Base-by-base conservation (phyloP, 129 eudicot species). In the Arctium minus region DNA sequence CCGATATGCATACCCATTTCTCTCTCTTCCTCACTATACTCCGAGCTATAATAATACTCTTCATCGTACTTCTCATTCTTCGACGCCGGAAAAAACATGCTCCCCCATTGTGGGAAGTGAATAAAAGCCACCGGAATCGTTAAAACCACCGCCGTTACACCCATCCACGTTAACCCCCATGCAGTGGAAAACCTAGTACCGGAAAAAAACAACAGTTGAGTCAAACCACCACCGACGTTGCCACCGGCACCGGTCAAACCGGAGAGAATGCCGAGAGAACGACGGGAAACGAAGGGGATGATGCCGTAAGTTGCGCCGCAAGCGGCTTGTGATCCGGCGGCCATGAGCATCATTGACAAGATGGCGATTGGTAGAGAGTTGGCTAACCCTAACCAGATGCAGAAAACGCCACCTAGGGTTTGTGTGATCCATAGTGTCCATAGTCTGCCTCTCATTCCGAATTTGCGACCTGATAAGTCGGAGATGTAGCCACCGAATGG, bases 261-360 rank as follows among this genome's bases (percentile, higher is more conserved):
- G 10, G 87, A 87, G 4, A 89, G 76, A 15, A 89, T 32, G 2
- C 93, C 93, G 4, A 89, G 82, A 7, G 93, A 87, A 11, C 96
- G 79, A 2, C 93, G 81, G 3, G 96, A 89, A 35, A 91, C 76
- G 78, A 91, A 91, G 8, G 96, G 96, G 67, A 91, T 85, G 60
- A 91, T 86, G 38, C 96, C 96, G 64, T 80, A 91, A 40, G 93
- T 91, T 46, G 95, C 95, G 1, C 95, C 95, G 22, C 92, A 88
- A 0, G 95, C 95, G 6, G 95, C 91, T 74, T 91, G 95, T 5
- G 95, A 87, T 9, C 95, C 95, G 1, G 86, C 27, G 29, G 95
- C 89, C 91, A 91, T 88, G 70, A 91, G 82, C 81, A 91, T 88
- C 89, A 91, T 86, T 32, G 80, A 46, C 0, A 85, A 30, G 56